Evolutionary conservation across 805 yeast genomes (phyloP), one percentile per base, ranked within the genome.

Genomic region (Myxozyma vanderwaltii): DNA sequence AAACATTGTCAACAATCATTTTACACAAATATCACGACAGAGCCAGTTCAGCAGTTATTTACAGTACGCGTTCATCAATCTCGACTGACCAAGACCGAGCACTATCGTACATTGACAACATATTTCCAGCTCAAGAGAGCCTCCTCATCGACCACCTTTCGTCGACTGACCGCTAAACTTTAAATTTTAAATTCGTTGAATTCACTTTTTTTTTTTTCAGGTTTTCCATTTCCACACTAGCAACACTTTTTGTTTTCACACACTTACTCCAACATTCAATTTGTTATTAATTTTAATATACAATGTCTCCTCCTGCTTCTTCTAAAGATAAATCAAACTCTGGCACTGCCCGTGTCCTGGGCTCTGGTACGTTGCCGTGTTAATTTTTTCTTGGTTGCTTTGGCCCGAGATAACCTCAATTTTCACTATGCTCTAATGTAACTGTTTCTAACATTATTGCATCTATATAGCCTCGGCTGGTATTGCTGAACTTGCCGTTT

Each of bases 401-500:
- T n/a, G 3, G 8, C 7, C 43, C 43, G 19, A n/a, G 10, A 15
- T 7, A 38, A 1, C 21, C 13, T n/a, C 4, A 38, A 2, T 38
- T 38, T n/a, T n/a, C 4, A 8, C 21, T 10, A 38, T 15, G 21
- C 4, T 35, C 8, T 24, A 38, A 19, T 29, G 29, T 26, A 45
- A 35, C 23, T 15, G 10, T 6, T 39, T 19, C 54, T 51, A 26
- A 51, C 24, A 8, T 13, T 56, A 19, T 33, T 31, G 4, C 5
- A 17, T 41, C 19, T 3, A 23, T 40, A 17, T 45, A 56, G 60
- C 59, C 33, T 56, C 96, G 21, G 99, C 99, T 43, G 99, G 99
- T 69, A 89, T 94, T 72, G 84, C 95, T 71, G 99, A 94, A 77
- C 88, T 94, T 68, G 96, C 88, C 57, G 95, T 94, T 41, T 94